Evolutionary conservation across 192 early-diverging fungal genomes (phyloP).

Genomic region (Irineochytrium annulatum): DNA sequence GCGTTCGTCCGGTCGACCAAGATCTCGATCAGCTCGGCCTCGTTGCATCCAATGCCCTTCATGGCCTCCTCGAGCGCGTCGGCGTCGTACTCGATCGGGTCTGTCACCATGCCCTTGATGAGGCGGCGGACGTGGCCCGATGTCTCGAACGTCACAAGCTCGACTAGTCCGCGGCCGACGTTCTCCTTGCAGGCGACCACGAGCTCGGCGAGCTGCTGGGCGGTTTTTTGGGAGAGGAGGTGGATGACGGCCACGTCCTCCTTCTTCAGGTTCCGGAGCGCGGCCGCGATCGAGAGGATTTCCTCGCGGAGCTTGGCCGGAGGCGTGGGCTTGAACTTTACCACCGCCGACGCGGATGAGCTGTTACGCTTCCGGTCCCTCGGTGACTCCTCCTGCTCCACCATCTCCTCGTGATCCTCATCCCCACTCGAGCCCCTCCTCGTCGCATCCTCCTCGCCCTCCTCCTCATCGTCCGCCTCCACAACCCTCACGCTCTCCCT

Average conservation of each 20-base stretch:
- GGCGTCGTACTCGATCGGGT: constrained; percentile 18
- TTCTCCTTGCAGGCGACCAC: not conserved
- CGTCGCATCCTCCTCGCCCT: not conserved
- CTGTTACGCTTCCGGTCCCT: not conserved
- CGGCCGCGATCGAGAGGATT: not conserved
- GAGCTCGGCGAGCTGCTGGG: not conserved
- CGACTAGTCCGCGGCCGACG: not conserved
- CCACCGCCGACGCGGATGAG: not conserved
- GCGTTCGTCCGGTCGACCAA: constrained; percentile 47
- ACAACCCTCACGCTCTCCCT: not conserved
- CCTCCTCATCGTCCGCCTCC: not conserved
- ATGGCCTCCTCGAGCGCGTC: constrained; percentile 24
- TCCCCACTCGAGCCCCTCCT: not conserved
- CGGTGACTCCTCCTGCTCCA: not conserved
- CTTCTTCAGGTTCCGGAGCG: not conserved
- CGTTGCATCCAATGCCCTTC: constrained; percentile 40
- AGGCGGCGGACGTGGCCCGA: not conserved
- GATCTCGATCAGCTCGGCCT: constrained; percentile 45
- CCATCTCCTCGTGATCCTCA: not conserved
- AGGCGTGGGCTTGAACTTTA: not conserved
- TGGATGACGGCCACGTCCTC: not conserved
- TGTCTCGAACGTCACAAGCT: not conserved
- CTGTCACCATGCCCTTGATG: not conserved
- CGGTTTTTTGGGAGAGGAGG: not conserved
- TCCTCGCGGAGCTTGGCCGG: not conserved